Percentiles rank a stretch among this genome's conserved stretches.
Evolutionary conservation across 2,329 filamentous ascomycete species (phyloP).

Genomic region (Aspergillus sp.): DNA sequence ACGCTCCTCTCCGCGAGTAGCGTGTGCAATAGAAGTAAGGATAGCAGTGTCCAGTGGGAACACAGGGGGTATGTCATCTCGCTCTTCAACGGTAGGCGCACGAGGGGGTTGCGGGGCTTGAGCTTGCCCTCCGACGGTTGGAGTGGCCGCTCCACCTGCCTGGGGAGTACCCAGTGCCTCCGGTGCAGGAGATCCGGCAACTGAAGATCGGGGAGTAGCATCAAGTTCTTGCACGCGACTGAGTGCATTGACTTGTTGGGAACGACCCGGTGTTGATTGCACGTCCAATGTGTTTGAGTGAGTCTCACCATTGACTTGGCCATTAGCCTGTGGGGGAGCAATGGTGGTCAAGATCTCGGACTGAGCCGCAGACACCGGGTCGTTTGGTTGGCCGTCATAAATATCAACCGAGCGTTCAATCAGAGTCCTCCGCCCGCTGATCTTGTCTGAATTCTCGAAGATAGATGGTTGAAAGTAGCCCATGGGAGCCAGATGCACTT

Average conservation of each 20-base stretch:
- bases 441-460: constrained; percentile 78
- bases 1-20: constrained; percentile 82
- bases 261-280: constrained; percentile 43
- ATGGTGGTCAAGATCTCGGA: constrained; percentile 57
- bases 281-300: constrained; percentile 21
- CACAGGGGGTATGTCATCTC: constrained; percentile 75
- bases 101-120: constrained; percentile 33
- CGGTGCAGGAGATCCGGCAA: constrained; percentile 80
- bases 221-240: constrained; percentile 64
- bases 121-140: constrained; percentile 28
- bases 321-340: constrained; percentile 32
- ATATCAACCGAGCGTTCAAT: constrained; percentile 87
- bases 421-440: constrained; percentile 72
- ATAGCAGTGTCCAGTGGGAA: constrained; percentile 86
- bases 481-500: constrained; percentile 90
- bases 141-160: constrained; percentile 39
- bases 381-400: constrained; percentile 89
- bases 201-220: constrained; percentile 76
- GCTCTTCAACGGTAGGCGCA: constrained; percentile 50
- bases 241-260: constrained; percentile 66
- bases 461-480: constrained; percentile 87
- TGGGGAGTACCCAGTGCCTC: constrained; percentile 68
- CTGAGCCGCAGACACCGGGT: constrained; percentile 82
- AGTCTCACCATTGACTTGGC: constrained; percentile 34
- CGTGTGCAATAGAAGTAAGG: constrained; percentile 81